Evolutionary conservation across 495 filamentous ascomycete genomes (phyloP), one percentile per base, ranked within the genome.

Genomic region (Aspergillus wentii): DNA sequence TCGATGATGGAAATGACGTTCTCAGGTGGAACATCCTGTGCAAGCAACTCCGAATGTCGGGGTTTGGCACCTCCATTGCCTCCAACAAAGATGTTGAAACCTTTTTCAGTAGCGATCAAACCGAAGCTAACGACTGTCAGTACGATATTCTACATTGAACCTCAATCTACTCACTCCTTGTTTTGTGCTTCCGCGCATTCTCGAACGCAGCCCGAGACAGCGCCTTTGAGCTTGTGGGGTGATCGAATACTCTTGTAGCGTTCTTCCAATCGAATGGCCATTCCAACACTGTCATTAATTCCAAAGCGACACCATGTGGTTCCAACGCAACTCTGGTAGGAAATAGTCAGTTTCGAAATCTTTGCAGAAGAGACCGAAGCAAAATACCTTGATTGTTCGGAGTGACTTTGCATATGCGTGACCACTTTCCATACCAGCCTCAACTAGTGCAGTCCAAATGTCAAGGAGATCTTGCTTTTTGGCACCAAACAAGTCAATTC

Each of bases 121-220:
- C 91, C 91, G 52, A 97, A 97, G 56, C 80, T 85, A 43, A 10
- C 8, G 4, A n/a, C 9, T 14, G 18, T 62, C 44, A 56, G 52
- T 17, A 14, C 7, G 19, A n/a, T 17, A 5, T 8, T 42, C 32
- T 26, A 32, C 16, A 8, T 25, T 19, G 16, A 21, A n/a, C n/a
- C 5, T 17, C 8, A 9, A 20, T n/a, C n/a, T n/a, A 62, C 78
- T 61, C 63, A 86, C 81, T 96, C 90, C 55, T 96, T 95, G 56
- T 86, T 94, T 56, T 95, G 91, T 9, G 91, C 91, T 61, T 97
- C 91, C 7, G 91, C 91, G 46, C 91, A 97, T 57, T 97, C 91
- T 40, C 91, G 69, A 17, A 95, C 88, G 51, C 91, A 97, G 18
- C 91, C 91, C 37, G 82, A 88, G 3, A 97, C 89, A 34, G 85